These are phyloP conservation scores for Grammothele lineata DNA, from an alignment of 768 basidiomycete genomes.

Conservation along the genomic window DNA sequence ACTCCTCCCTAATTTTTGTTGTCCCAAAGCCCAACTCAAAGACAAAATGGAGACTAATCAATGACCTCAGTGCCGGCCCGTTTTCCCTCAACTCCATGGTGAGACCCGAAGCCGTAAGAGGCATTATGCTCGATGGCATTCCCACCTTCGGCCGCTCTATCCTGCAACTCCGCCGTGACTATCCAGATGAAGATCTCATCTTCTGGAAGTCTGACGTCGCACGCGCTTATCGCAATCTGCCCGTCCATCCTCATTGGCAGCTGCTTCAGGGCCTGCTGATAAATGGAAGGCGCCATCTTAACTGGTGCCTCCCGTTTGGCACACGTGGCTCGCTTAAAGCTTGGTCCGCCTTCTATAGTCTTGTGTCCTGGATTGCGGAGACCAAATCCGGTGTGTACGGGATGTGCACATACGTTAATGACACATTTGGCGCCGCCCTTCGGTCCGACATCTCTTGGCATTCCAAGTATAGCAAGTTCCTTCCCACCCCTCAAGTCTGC, in stretches of 20 bases:
- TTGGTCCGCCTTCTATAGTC: constrained; percentile 25
- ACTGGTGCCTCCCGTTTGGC: constrained; percentile 18
- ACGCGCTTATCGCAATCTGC: constrained; percentile 22
- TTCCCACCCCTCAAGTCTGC: too few species aligned
- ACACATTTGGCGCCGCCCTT: constrained; percentile 25
- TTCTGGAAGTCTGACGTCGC: constrained; percentile 23
- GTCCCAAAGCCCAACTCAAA: constrained; percentile 33
- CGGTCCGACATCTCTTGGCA: constrained; percentile 14
- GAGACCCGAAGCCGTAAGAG: background rate
- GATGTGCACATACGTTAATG: constrained; percentile 33
- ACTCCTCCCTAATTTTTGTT: constrained; percentile 32
- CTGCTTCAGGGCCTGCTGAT: constrained; percentile 33
- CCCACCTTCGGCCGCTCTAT: constrained; percentile 6
- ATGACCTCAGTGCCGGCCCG: constrained; percentile 33
- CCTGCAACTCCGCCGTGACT: background rate
- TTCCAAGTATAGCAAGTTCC: too few species aligned
- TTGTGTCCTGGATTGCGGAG: constrained; percentile 36
- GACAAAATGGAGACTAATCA: constrained; percentile 36
- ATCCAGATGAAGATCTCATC: background rate
- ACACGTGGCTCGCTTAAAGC: constrained; percentile 21
- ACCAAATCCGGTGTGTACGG: constrained; percentile 11
- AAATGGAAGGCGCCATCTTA: constrained; percentile 25
- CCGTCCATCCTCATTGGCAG: constrained; percentile 26
- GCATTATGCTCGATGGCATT: constrained; percentile 4
- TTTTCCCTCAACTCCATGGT: constrained; percentile 32